These are phyloP conservation scores for Linnemannia exigua DNA, from an alignment of 192 early-diverging fungal genomes.

Conservation along the genomic window DNA sequence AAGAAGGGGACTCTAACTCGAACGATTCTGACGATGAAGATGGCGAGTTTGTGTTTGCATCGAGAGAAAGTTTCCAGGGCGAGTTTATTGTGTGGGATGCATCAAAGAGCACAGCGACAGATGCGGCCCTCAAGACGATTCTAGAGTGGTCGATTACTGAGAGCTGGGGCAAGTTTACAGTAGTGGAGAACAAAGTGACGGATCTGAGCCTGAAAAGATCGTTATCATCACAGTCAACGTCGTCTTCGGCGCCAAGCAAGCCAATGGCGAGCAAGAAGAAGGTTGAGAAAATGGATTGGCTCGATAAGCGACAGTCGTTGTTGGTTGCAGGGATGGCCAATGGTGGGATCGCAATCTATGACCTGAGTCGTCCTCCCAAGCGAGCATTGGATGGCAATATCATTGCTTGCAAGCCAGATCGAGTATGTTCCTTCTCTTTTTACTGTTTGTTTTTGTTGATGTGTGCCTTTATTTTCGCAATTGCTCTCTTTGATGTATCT, in stretches of 20 bases:
- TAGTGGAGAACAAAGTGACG: slow-evolving; percentile 34
- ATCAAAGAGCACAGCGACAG: slow-evolving; percentile 50
- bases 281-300: background rate
- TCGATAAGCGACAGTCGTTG: slow-evolving; percentile 18
- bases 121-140: slow-evolving; percentile 52
- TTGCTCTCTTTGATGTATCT: background rate
- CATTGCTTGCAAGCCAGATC: slow-evolving; percentile 31
- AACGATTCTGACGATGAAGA: background rate
- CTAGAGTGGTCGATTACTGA: slow-evolving; percentile 59
- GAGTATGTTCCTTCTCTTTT: slow-evolving; percentile 12
- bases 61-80: slow-evolving; percentile 59
- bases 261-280: background rate
- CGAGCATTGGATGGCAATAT: slow-evolving; percentile 36
- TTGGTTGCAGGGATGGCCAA: slow-evolving; percentile 44
- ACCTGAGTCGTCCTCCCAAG: slow-evolving; percentile 18
- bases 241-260: background rate
- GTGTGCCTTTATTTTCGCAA: background rate
- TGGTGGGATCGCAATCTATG: slow-evolving; percentile 36
- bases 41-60: slow-evolving; percentile 49
- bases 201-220: background rate
- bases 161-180: slow-evolving; percentile 47
- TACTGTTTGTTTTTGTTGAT: no score
- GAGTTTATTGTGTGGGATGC: slow-evolving; percentile 66
- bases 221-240: no score
- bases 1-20: background rate